Evolutionary conservation across 2,329 filamentous ascomycete genomes (phyloP), one percentile per base, ranked within the genome.

Genomic region (Colletotrichum sidae): DNA sequence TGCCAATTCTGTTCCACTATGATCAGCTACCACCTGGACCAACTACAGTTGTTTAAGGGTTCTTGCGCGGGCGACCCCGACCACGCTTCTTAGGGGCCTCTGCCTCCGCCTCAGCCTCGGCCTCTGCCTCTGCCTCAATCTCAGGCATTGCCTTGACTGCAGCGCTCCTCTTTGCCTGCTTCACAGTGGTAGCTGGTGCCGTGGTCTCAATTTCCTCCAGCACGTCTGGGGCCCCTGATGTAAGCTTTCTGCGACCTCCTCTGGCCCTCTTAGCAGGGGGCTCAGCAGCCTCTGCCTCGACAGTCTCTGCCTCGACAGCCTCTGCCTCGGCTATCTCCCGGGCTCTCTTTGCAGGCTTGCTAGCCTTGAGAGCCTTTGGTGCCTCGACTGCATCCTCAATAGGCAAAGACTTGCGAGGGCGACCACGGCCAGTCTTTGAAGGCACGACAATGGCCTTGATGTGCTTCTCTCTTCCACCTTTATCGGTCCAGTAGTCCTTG

Each of bases 401-500:
- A 35, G 9, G 50, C 13, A 38, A 10, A 13, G 34, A 17, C 41
- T 63, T 68, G 25, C 44, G 57, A 25, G 66, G 66, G 7, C 66
- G 66, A 2, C 66, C 66, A 13, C 62, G 62, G 8, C 44, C 45
- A 10, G 37, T 63, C 38, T 49, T 62, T 13, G 35, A 13, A n/a
- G 62, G 56, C 13, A 45, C 52, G 6, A 56, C 52, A 6, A 44
- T 12, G 5, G 53, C 8, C 2, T 55, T 60, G n/a, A 78, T 60
- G 8, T 33, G 13, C 25, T 66, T 66, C 5, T 57, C 59, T 2
- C 76, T 72, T 5, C 76, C 76, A 10, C 76, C 75, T 56, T 72
- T 70, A 2, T 69, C 46, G 34, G 69, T 70, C 76, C 76, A 78
- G 60, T 77, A 78, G 6, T 71, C 69, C 39, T 73, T 61, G 13